Conservation (phyloP, 495 filamentous ascomycete species). For the Eremomyces bilateralis region DNA sequence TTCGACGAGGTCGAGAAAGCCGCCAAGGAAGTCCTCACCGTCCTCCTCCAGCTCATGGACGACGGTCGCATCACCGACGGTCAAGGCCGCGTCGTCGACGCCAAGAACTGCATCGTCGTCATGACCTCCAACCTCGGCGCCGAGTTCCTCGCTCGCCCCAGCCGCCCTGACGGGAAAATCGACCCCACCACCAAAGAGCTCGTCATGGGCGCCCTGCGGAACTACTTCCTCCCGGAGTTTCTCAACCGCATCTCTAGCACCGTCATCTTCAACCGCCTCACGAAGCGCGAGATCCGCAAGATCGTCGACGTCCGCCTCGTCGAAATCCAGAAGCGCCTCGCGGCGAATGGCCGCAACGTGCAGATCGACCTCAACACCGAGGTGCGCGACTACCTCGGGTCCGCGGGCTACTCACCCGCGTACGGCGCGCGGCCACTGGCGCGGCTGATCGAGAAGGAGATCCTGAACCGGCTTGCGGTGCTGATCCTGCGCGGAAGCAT, state of each 20-base stretch:
- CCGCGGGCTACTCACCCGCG: slow-evolving; percentile 73
- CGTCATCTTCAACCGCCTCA: slow-evolving; percentile 97
- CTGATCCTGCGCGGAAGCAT: slow-evolving; percentile 70
- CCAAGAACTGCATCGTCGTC: slow-evolving; percentile 94
- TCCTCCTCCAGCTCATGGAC: slow-evolving; percentile 94
- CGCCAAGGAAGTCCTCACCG: slow-evolving; percentile 90
- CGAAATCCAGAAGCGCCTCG: slow-evolving; percentile 80
- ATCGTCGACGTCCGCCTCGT: slow-evolving; percentile 80
- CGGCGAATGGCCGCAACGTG: slow-evolving; percentile 61
- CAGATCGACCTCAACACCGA: slow-evolving; percentile 51
- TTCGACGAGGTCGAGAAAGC: slow-evolving; percentile 99
- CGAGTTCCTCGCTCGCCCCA: slow-evolving; percentile 68
- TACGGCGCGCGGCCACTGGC: slow-evolving; percentile 82
- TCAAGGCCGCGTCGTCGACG: slow-evolving; percentile 84
- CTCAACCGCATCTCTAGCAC: slow-evolving; percentile 86
- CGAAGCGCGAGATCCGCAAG: slow-evolving; percentile 66
- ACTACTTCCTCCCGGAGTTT: slow-evolving; percentile 96
- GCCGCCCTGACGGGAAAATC: slow-evolving; percentile 58
- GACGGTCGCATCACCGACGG: slow-evolving; percentile 97
- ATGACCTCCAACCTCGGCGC: slow-evolving; percentile 97
- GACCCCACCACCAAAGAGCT: slow-evolving; percentile 71
- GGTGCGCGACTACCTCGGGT: slow-evolving; percentile 77
- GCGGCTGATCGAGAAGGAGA: slow-evolving; percentile 84
- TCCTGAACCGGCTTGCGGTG: slow-evolving; percentile 79
- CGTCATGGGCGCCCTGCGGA: slow-evolving; percentile 70